Base-by-base conservation (phyloP, 306 rosid genomes). In the Fagus crenata region DNA sequence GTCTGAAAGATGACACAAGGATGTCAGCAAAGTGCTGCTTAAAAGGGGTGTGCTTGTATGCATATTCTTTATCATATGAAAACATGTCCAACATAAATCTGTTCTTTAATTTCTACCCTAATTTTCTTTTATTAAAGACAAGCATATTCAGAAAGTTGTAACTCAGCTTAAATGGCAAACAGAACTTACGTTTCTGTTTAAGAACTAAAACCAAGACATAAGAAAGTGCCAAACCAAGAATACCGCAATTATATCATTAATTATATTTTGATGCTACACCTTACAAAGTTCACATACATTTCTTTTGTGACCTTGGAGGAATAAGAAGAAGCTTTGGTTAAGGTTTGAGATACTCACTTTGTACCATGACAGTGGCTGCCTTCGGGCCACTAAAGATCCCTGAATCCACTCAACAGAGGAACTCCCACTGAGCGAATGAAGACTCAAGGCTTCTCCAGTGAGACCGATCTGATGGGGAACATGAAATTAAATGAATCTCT, bases 301-400 rank as follows among this genome's bases (percentile, higher is more conserved):
- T 77, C 35, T 49, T 53, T 18, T 74, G 53, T 37, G 58, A 67
- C 39, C 56, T 78, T 42, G 53, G 22, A 59, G 73, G 69, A 51
- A 51, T 8, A 35, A 53, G 46, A 53, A 75, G 3, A 68, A 22
- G 64, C 18, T 31, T 40, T 53, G 1, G 55, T 70, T 68, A 68
- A 72, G 67, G 76, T 72, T 79, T 68, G 73, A 76, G 67, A 74
- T 58, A 88, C 96, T 89, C 85, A 96, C 99, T 86, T 92, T 96
- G 88, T 82, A 96, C 99, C 99, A 96, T 75, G 97, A 90, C 80
- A 96, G 75, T 12, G 99, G 97, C 86, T 92, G 98, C 76, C 72
- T 87, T 71, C 78, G 84, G 59, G 91, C 84, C 74, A 92, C 89
- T 2, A 89, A 83, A 51, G 82, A 87, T 11, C 99, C 97, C 73